Percentiles rank a stretch among this genome's conserved stretches.
phyloP scores from a whole-genome alignment of 192 early-diverging fungal species.

The Gamsiella multidivaricata region DNA sequence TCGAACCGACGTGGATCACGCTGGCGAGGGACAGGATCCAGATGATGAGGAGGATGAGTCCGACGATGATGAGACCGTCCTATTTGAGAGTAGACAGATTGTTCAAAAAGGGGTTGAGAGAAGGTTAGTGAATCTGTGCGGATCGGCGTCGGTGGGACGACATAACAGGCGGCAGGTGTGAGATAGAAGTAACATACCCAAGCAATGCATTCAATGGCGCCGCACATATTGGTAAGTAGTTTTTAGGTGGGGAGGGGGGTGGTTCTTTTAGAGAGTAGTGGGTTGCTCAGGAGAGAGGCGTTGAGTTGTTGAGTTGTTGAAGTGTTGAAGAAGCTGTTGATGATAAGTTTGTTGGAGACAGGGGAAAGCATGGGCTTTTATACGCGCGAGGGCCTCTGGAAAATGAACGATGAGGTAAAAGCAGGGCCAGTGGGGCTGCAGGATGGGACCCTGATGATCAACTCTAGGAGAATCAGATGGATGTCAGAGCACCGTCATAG shows the following conservation, averaged over 20 bases:
- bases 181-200: constrained; percentile 23
- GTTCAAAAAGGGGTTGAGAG: neutral
- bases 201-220: constrained; percentile 29
- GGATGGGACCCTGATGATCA: too few relatives aligned
- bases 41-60: constrained; percentile 33
- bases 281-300: constrained; percentile 1
- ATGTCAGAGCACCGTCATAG: neutral
- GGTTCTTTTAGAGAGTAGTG: neutral
- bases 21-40: constrained; percentile 32
- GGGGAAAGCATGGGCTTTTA: too few relatives aligned
- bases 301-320: neutral
- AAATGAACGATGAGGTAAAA: too few relatives aligned
- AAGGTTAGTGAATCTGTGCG: too few relatives aligned
- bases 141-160: too few relatives aligned
- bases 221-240: constrained; percentile 16
- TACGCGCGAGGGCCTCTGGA: too few relatives aligned
- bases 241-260: neutral
- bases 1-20: constrained; percentile 24
- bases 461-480: neutral
- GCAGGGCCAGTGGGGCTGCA: too few relatives aligned
- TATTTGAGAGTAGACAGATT: neutral
- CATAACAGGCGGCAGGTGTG: neutral
- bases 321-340: neutral
- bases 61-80: constrained; percentile 41
- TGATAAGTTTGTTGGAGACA: too few relatives aligned